Conservation (phyloP, 257 asterid species). For the Sherardia arvensis region DNA sequence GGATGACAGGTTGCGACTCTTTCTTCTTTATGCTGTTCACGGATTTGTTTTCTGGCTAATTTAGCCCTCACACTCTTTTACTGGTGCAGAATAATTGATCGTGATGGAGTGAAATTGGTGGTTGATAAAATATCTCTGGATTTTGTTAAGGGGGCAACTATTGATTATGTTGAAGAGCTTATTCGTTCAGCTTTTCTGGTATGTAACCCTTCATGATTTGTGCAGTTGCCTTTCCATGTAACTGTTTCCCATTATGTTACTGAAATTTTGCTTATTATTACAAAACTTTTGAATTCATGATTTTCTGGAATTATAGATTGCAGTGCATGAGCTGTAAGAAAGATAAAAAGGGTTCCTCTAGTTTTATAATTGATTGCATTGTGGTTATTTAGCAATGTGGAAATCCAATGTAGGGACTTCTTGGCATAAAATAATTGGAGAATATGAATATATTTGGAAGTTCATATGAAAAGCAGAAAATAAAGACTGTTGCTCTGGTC, state of each 20-base stretch:
- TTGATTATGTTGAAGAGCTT: slow-evolving; percentile 92
- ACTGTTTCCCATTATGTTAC: neutral
- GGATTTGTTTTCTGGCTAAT: neutral
- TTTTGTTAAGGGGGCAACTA: slow-evolving; percentile 85
- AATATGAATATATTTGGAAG: neutral
- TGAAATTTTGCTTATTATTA: neutral
- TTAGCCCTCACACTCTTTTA: slow-evolving; percentile 6
- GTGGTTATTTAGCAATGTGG: too few relatives aligned
- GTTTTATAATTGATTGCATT: too few relatives aligned
- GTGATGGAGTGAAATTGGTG: slow-evolving; percentile 81
- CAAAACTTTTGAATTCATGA: neutral
- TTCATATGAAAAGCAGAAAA: neutral
- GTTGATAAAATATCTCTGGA: slow-evolving; percentile 77
- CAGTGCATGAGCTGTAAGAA: neutral
- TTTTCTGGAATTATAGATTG: neutral
- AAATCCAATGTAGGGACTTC: neutral
- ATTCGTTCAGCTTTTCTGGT: slow-evolving; percentile 98
- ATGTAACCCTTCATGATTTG: slow-evolving; percentile 5
- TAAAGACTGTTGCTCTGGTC: neutral
- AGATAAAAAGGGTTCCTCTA: neutral
- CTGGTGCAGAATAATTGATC: slow-evolving; percentile 68
- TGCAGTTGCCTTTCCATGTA: neutral
- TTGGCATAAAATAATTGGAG: neutral
- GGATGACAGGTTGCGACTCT: slow-evolving; percentile 63
- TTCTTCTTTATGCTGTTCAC: neutral